A percentile compares a stretch with the other conserved stretches of the same genome.
Evolutionary conservation across 345 rosid species (phyloP).

Genomic region (Erysimum cheiranthoides): DNA sequence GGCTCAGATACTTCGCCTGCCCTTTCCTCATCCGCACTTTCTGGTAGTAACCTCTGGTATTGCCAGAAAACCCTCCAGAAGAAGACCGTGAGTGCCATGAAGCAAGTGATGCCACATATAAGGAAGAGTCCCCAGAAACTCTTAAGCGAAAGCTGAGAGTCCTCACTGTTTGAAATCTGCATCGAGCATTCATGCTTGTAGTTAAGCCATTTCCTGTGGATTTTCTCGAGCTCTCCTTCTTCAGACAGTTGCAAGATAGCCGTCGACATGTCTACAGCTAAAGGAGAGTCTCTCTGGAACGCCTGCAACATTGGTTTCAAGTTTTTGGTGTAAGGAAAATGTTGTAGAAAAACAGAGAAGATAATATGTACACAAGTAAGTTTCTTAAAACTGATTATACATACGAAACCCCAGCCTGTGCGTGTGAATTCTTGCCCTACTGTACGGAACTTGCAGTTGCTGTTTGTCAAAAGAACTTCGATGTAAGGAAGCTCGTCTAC

Average conservation of each 20-base stretch:
- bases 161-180: constrained; percentile 50
- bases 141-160: constrained; percentile 62
- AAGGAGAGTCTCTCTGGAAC: constrained; percentile 92
- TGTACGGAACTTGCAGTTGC: constrained; percentile 71
- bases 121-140: constrained; percentile 99
- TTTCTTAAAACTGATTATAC: constrained; percentile 40
- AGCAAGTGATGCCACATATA: constrained; percentile 77
- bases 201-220: constrained; percentile 82
- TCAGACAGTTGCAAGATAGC: constrained; percentile 91
- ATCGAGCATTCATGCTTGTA: constrained; percentile 58
- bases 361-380: constrained; percentile 7
- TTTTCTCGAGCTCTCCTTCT: constrained; percentile 85
- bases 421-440: constrained; percentile 99
- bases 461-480: constrained; percentile 70
- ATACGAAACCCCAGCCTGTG: constrained; percentile 98
- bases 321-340: constrained; percentile 21
- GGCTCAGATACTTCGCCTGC: constrained; percentile 56
- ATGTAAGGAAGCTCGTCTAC: constrained; percentile 96
- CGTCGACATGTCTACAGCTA: constrained; percentile 89
- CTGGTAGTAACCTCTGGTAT: constrained; percentile 65
- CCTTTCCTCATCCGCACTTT: constrained; percentile 43
- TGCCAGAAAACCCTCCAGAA: constrained; percentile 64
- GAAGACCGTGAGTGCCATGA: constrained; percentile 64
- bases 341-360: background rate
- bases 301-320: constrained; percentile 58